Evolutionary conservation across 306 rosid species (phyloP).

Genomic region (Cucurbita ficifolia): DNA sequence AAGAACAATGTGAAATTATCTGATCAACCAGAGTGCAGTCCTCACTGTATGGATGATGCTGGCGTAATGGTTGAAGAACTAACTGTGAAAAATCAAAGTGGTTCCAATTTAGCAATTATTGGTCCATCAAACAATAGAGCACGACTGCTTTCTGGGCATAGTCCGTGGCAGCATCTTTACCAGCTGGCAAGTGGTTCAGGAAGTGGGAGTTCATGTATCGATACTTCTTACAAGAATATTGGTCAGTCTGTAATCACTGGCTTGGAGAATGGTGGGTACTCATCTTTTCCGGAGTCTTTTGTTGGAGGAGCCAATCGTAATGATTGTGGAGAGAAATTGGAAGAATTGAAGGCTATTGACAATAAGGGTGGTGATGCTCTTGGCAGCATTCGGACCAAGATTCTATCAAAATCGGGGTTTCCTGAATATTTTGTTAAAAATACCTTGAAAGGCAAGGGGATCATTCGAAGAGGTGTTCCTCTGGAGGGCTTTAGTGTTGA

Average conservation of each 20-base stretch:
- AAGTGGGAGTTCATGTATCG: slow-evolving; percentile 30
- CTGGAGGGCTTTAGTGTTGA: slow-evolving; percentile 20
- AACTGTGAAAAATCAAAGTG: slow-evolving; percentile 34
- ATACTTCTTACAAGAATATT: slow-evolving; percentile 23
- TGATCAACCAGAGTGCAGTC: slow-evolving; percentile 20
- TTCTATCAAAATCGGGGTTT: slow-evolving; percentile 73
- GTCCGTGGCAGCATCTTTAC: slow-evolving; percentile 51
- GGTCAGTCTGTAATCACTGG: slow-evolving; percentile 31
- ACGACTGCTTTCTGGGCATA: slow-evolving; percentile 30
- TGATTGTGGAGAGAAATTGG: slow-evolving; percentile 32
- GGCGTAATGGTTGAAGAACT: slow-evolving; percentile 47
- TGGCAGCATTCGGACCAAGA: slow-evolving; percentile 60
- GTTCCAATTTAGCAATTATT: slow-evolving; percentile 39
- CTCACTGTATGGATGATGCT: slow-evolving; percentile 18
- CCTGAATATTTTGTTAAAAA: slow-evolving; percentile 64
- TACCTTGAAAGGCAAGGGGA: slow-evolving; percentile 75
- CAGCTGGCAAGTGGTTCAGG: slow-evolving; percentile 53
- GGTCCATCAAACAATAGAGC: slow-evolving; percentile 46
- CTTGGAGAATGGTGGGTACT: slow-evolving; percentile 32
- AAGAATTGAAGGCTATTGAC: slow-evolving; percentile 29
- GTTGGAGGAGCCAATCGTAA: slow-evolving; percentile 33
- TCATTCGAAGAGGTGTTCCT: slow-evolving; percentile 36
- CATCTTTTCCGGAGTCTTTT: slow-evolving; percentile 30
- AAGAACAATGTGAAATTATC: slow-evolving; percentile 18
- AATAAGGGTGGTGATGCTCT: slow-evolving; percentile 33